Evolutionary conservation across 2,329 filamentous ascomycete species (phyloP).

Genomic region (Colletotrichum camelliae): DNA sequence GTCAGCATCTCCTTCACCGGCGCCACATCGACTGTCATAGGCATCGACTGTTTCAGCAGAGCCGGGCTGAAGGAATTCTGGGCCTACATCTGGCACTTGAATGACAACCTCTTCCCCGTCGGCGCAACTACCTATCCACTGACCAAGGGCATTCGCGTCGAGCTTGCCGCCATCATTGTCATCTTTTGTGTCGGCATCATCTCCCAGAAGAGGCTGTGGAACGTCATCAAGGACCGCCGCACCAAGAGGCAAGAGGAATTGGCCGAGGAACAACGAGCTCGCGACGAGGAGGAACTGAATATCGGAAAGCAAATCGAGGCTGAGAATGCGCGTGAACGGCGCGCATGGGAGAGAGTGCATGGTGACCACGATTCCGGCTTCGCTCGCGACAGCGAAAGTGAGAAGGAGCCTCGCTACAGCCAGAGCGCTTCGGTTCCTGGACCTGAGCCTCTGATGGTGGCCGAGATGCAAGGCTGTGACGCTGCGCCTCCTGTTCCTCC

Average conservation of each 20-base stretch:
- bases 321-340: slow-evolving; percentile 64
- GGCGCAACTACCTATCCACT: slow-evolving; percentile 81
- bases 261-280: slow-evolving; percentile 55
- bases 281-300: slow-evolving; percentile 71
- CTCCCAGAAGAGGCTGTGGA: slow-evolving; percentile 88
- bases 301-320: slow-evolving; percentile 72
- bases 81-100: slow-evolving; percentile 88
- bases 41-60: slow-evolving; percentile 87
- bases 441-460: slow-evolving; percentile 38
- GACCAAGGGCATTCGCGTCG: slow-evolving; percentile 84
- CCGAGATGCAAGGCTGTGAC: slow-evolving; percentile 47
- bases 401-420: slow-evolving; percentile 38
- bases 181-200: slow-evolving; percentile 77
- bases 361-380: slow-evolving; percentile 62
- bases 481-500: slow-evolving; percentile 25
- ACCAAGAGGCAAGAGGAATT: slow-evolving; percentile 56
- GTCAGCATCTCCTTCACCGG: slow-evolving; percentile 79
- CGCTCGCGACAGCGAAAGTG: slow-evolving; percentile 52
- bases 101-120: slow-evolving; percentile 79
- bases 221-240: slow-evolving; percentile 70
- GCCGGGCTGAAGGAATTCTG: slow-evolving; percentile 97
- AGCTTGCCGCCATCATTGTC: slow-evolving; percentile 79
- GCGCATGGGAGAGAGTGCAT: slow-evolving; percentile 80
- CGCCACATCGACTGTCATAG: slow-evolving; percentile 78
- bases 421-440: slow-evolving; percentile 25